phyloP scores from a whole-genome alignment of 192 early-diverging fungal genomes.

The Coemansia sp. region DNA sequence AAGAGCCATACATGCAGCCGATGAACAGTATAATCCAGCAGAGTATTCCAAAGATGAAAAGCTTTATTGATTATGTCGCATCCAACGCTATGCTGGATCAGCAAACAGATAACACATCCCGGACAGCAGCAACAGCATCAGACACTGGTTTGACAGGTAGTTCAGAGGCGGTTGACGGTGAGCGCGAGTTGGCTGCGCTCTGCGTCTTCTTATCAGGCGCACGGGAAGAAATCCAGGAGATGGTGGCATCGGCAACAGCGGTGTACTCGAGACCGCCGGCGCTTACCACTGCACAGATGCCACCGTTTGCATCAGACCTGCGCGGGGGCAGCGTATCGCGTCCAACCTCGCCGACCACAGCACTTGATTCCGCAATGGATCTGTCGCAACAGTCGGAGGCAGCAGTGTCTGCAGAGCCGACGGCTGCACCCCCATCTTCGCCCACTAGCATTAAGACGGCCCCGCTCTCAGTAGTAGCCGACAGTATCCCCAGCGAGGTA shows the following conservation, averaged over 20 bases:
- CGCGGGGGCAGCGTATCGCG: neutral
- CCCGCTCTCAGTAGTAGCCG: neutral
- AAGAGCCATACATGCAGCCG: constrained; percentile 69
- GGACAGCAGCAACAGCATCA: neutral
- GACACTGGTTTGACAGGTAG: neutral
- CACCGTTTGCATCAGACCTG: neutral
- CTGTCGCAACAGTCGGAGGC: neutral
- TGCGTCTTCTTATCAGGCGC: constrained; percentile 31
- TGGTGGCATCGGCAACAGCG: constrained; percentile 1
- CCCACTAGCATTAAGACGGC: no score
- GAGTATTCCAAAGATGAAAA: constrained; percentile 59
- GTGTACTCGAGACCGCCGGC: neutral
- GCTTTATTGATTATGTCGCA: constrained; percentile 63
- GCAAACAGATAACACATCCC: neutral
- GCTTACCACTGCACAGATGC: neutral
- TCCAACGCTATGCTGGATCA: neutral
- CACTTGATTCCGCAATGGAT: neutral
- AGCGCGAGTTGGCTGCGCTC: constrained; percentile 44
- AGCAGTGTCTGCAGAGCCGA: neutral
- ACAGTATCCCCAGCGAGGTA: neutral
- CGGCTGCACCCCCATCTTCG: neutral
- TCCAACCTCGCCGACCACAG: constrained; percentile 1
- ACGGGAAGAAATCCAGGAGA: constrained; percentile 14
- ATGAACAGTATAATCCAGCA: constrained; percentile 66
- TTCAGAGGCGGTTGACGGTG: constrained; percentile 20